Conservation (phyloP, 331 rosid genomes). For the Telfairia occidentalis region DNA sequence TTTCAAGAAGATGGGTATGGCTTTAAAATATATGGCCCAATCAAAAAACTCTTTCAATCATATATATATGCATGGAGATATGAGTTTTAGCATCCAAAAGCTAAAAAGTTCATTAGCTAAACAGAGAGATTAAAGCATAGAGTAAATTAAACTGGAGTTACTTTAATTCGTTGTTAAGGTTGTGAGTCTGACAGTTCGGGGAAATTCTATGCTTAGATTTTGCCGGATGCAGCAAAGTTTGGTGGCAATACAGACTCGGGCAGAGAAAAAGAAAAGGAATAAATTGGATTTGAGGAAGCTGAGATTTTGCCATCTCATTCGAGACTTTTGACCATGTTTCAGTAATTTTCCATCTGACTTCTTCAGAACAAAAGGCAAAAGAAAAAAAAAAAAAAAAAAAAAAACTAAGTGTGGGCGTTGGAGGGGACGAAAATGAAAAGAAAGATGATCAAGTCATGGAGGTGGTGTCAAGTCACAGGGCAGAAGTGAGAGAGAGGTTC, state of each 20-base stretch:
- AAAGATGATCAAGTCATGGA: slow-evolving; percentile 7
- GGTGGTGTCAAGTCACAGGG: slow-evolving; percentile 62
- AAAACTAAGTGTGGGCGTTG: background rate
- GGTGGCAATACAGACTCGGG: slow-evolving; percentile 12
- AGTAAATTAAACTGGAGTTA: background rate
- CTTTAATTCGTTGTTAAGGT: background rate
- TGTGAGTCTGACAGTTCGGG: background rate
- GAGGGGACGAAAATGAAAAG: background rate
- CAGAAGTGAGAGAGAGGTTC: slow-evolving; percentile 15
- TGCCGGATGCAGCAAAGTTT: background rate
- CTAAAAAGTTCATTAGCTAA: background rate
- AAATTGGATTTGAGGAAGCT: slow-evolving; percentile 11
- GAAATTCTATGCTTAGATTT: background rate
- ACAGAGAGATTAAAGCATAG: background rate
- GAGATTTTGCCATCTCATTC: slow-evolving; percentile 4
- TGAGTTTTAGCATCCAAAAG: slow-evolving; percentile 7
- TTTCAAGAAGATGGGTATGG: background rate
- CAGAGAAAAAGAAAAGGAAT: slow-evolving; percentile 12
- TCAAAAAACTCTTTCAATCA: background rate
- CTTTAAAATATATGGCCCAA: background rate
- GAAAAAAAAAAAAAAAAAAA: too few relatives aligned
- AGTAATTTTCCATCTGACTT: background rate
- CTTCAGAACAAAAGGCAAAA: background rate
- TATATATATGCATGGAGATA: background rate
- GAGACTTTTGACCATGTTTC: slow-evolving; percentile 1